Percentiles rank a stretch among this genome's conserved stretches.
phyloP scores from a whole-genome alignment of 345 rosid species.

The Populus alba region DNA sequence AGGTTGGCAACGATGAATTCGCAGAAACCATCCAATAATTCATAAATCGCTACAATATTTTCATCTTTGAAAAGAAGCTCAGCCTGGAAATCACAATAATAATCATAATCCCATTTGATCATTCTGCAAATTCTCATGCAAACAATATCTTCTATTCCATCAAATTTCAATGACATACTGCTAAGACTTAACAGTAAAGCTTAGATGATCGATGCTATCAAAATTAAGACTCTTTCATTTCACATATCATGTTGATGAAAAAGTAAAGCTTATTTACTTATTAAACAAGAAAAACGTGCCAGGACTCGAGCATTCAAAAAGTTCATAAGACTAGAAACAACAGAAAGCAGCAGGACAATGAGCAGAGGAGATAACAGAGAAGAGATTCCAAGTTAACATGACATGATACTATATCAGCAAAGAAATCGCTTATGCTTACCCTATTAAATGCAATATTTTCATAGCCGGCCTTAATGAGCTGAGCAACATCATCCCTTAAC shows the following conservation, averaged over 20 bases:
- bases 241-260: background rate
- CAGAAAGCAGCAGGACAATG: background rate
- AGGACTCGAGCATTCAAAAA: too few relatives aligned
- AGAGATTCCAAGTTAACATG: background rate
- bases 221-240: background rate
- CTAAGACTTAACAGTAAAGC: background rate
- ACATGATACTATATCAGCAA: background rate
- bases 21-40: constrained; percentile 57
- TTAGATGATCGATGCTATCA: background rate
- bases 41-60: constrained; percentile 42
- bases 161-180: background rate
- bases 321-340: background rate
- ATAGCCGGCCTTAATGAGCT: constrained; percentile 55
- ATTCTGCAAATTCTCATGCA: background rate
- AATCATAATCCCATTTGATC: background rate
- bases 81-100: constrained; percentile 32
- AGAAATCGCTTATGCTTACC: constrained; percentile 27
- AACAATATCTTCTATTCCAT: background rate
- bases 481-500: constrained; percentile 59
- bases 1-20: constrained; percentile 53
- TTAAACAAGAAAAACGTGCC: background rate
- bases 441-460: constrained; percentile 47
- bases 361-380: background rate
- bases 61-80: constrained; percentile 60
- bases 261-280: too few relatives aligned